A percentile compares a stretch with the other conserved stretches of the same genome.
These are phyloP conservation scores for Termitomyces sp. DNA, from an alignment of 768 basidiomycete species.

Conservation along the genomic window DNA sequence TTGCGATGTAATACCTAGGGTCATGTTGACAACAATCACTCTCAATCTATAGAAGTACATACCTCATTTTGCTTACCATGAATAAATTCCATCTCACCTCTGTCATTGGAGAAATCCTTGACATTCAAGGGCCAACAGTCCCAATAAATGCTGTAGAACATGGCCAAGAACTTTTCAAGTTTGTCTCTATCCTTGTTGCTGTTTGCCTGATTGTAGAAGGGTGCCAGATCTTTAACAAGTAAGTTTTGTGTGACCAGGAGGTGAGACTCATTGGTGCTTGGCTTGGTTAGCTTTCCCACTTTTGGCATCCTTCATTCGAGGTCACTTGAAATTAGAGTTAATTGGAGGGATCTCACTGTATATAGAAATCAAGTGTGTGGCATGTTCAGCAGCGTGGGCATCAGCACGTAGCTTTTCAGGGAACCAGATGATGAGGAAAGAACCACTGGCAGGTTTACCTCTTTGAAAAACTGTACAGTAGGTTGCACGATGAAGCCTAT, in stretches of 20 bases:
- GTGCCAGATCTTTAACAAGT: neutral
- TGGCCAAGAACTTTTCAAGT: neutral
- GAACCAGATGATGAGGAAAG: neutral
- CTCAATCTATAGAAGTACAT: neutral
- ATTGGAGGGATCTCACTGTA: neutral
- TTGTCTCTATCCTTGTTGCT: neutral
- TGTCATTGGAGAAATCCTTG: neutral
- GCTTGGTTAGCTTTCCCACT: neutral
- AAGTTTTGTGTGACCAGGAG: neutral
- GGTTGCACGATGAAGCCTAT: neutral
- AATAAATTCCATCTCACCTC: neutral
- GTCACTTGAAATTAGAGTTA: neutral
- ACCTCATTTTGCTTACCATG: no score
- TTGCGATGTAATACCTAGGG: neutral
- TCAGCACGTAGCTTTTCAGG: neutral
- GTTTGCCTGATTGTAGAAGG: neutral
- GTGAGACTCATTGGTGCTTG: neutral
- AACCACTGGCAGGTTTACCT: neutral
- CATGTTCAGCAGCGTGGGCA: neutral
- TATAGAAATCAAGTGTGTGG: neutral
- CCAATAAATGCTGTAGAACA: neutral
- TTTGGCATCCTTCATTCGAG: neutral
- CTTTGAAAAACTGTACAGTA: neutral
- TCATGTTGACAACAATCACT: neutral
- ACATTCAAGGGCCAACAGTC: neutral